Evolutionary conservation across 805 yeast genomes (phyloP), one percentile per base, ranked within the genome.

Genomic region (Jamesozyma hellenica): DNA sequence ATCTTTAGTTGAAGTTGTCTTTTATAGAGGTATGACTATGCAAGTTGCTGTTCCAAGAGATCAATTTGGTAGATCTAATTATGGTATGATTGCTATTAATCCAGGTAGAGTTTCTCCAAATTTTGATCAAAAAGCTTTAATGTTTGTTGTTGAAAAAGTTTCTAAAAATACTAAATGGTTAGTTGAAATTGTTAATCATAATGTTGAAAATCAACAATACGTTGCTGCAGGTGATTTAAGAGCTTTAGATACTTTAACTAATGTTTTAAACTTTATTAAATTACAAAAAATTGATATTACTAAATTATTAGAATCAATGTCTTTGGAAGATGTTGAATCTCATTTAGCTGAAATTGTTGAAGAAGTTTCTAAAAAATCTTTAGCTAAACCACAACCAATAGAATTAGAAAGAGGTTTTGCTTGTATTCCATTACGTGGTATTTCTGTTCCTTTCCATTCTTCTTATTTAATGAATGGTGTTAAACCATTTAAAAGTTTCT

Each of bases 11-110:
- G 97, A 90, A 64, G 94, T 90, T 64, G 97, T 90, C 40, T 92
- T 92, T 75, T 94, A 92, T 76, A 82, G 99, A 73, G 99, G 99
- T 75, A 92, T 92, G 97, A 94, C 99, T 36, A 92, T 92, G 99
- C 98, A 92, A 72, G 98, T 92, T 50, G 98, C 98, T 35, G 99
- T 92, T 50, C 97, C 97, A 61, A 82, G 99, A 71, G 99, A 92
- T 66, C 75, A 79, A 41, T 61, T 67, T 38, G 99, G 99, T 36
- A 82, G 97, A 69, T 92, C 98, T 43, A 92, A 92, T 72, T 92
- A 92, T 60, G 97, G 97, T 73, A 92, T 92, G 99, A 77, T 86
- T 71, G 99, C 99, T 39, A 88, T 90, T 43, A 92, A 94, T 70
- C 99, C 99, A 57, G 75, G 94, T 46, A 80, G 99, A 67, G 82